phyloP scores from a whole-genome alignment of 176 grass and related monocot species.

The Secale cereale region DNA sequence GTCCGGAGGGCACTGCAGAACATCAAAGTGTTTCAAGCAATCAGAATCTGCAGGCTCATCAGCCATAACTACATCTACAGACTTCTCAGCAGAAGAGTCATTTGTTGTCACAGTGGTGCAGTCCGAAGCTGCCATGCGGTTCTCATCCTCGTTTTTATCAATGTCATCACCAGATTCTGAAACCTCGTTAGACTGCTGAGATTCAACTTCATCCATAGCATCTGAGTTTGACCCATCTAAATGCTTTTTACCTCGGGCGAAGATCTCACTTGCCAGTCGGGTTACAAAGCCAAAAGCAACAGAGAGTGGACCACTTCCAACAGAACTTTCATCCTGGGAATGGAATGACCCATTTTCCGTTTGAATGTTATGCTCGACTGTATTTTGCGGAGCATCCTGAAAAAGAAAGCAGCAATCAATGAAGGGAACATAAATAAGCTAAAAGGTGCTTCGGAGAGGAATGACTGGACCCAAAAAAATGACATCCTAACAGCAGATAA shows the following conservation, averaged over 20 bases:
- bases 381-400: constrained; percentile 35
- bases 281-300: constrained; percentile 77
- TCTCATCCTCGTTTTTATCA: constrained; percentile 38
- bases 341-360: constrained; percentile 38
- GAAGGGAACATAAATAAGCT: background rate
- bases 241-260: constrained; percentile 77
- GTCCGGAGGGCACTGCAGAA: constrained; percentile 65
- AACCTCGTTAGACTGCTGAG: constrained; percentile 39
- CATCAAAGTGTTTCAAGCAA: constrained; percentile 89
- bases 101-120: constrained; percentile 20
- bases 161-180: constrained; percentile 68
- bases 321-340: constrained; percentile 47
- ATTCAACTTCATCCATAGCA: constrained; percentile 59
- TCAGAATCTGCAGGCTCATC: constrained; percentile 41
- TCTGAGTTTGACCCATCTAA: constrained; percentile 55
- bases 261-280: constrained; percentile 64
- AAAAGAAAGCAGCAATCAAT: constrained; percentile 22
- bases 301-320: constrained; percentile 56
- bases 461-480: background rate
- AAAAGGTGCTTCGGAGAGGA: constrained; percentile 4
- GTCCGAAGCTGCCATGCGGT: constrained; percentile 17
- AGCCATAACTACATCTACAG: constrained; percentile 28
- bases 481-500: constrained; percentile 12
- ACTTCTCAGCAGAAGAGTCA: constrained; percentile 22
- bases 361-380: constrained; percentile 26